These are phyloP conservation scores for Protomyces inundatus DNA, from an alignment of 1,139 yeast species.

Conservation along the genomic window DNA sequence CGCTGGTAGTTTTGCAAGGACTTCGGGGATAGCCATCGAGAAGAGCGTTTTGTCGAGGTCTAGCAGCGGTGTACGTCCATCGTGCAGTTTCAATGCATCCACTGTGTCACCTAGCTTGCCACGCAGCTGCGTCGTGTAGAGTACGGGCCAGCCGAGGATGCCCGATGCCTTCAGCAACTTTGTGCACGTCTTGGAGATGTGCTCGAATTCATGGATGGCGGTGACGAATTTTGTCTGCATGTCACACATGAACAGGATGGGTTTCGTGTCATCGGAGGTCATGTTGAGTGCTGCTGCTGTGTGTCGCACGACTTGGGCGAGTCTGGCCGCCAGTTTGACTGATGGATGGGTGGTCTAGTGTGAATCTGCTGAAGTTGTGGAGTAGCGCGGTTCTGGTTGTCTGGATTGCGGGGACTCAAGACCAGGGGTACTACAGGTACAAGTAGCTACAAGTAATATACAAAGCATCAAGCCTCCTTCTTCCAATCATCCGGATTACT, in stretches of 20 bases:
- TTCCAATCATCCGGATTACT: slow-evolving; percentile 40
- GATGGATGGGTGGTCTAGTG: not conserved
- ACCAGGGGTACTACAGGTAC: not conserved
- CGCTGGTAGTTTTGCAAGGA: slow-evolving; percentile 31
- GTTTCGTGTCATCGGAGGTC: not conserved
- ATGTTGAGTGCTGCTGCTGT: not conserved
- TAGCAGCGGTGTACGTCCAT: slow-evolving; percentile 30
- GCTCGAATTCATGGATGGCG: slow-evolving; percentile 22
- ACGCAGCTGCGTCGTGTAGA: slow-evolving; percentile 36
- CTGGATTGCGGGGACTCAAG: not conserved
- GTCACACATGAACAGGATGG: slow-evolving; percentile 22
- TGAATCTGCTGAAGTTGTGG: not conserved
- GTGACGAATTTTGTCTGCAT: slow-evolving; percentile 21
- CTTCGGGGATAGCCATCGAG: slow-evolving; percentile 35
- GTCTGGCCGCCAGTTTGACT: not conserved
- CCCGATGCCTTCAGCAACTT: slow-evolving; percentile 34
- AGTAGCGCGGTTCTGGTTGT: not conserved
- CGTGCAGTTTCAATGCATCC: slow-evolving; percentile 33
- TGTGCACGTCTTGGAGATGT: slow-evolving; percentile 12
- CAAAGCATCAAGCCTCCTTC: not conserved
- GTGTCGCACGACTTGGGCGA: not conserved
- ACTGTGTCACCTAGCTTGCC: slow-evolving; percentile 36
- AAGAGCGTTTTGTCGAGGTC: slow-evolving; percentile 36
- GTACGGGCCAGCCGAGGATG: slow-evolving; percentile 34
- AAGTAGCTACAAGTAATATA: not conserved